Evolutionary conservation across 371 early-diverging fungal genomes (phyloP).

Genomic region (Mortierella sp.): DNA sequence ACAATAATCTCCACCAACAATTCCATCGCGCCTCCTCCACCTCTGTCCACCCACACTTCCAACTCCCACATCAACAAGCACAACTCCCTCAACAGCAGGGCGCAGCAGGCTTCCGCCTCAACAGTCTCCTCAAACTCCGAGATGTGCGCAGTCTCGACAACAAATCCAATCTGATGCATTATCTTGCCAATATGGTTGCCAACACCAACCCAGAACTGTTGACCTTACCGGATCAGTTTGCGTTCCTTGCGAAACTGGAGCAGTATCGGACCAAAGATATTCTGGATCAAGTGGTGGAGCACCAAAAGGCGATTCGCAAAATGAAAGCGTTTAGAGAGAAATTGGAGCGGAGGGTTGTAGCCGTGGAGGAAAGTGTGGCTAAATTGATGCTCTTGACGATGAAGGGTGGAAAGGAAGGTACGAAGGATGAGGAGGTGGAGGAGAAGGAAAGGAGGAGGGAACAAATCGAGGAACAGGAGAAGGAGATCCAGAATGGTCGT

Average conservation of each 20-base stretch:
- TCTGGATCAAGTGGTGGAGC: slow-evolving; percentile 50
- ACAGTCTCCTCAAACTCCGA: slow-evolving; percentile 46
- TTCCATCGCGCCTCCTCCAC: slow-evolving; percentile 5
- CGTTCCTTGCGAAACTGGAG: slow-evolving; percentile 37
- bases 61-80: neutral
- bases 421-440: neutral
- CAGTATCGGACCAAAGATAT: slow-evolving; percentile 47
- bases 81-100: slow-evolving; percentile 15
- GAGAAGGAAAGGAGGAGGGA: neutral
- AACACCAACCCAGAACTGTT: slow-evolving; percentile 44
- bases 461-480: slow-evolving; percentile 1
- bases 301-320: slow-evolving; percentile 34
- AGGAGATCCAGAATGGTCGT: slow-evolving; percentile 24
- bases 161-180: slow-evolving; percentile 57
- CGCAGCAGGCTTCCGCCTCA: slow-evolving; percentile 55
- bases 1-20: slow-evolving; percentile 20
- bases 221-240: slow-evolving; percentile 41
- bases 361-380: neutral
- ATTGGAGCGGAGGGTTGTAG: slow-evolving; percentile 22
- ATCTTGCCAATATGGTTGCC: slow-evolving; percentile 51
- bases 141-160: slow-evolving; percentile 55
- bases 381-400: neutral
- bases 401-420: neutral
- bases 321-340: slow-evolving; percentile 21
- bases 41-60: neutral